Evolutionary conservation across 2,329 filamentous ascomycete species (phyloP).

Genomic region (Exophiala oligosperma): DNA sequence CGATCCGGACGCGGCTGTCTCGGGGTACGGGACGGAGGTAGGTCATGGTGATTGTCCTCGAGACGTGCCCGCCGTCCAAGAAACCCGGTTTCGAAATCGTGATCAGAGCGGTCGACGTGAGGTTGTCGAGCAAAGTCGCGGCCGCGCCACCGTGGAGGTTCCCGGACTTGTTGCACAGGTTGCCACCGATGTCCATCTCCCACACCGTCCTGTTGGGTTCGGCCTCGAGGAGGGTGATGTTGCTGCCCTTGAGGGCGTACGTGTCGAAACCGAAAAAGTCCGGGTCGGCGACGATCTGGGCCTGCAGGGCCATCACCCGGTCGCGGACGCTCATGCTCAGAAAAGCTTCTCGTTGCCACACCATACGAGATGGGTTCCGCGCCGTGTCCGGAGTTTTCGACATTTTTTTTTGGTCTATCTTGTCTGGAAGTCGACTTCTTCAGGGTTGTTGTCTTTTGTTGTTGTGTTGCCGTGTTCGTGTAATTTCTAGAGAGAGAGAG

Average conservation of each 20-base stretch:
- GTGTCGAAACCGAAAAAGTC: constrained; percentile 24
- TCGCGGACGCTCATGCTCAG: constrained; percentile 13
- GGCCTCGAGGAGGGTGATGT: constrained; percentile 15
- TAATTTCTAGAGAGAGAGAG: not conserved
- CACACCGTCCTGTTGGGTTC: constrained; percentile 18
- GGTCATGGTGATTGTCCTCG: constrained; percentile 25
- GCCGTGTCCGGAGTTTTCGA: not conserved
- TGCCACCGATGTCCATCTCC: constrained; percentile 15
- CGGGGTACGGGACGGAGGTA: constrained; percentile 22
- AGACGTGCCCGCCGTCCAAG: constrained; percentile 53
- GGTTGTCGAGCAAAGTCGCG: constrained; percentile 67
- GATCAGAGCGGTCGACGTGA: constrained; percentile 60
- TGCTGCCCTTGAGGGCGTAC: constrained; percentile 4
- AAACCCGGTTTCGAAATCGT: constrained; percentile 59
- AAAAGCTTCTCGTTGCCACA: constrained; percentile 11
- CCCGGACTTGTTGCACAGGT: constrained; percentile 24
- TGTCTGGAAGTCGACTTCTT: not conserved
- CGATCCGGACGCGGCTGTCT: constrained; percentile 15
- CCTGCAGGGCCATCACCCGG: constrained; percentile 14
- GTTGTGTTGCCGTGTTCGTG: too few species aligned
- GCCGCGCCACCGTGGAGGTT: constrained; percentile 45
- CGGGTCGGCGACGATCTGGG: constrained; percentile 13
- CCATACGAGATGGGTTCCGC: constrained; percentile 1
- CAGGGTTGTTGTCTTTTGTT: not conserved
- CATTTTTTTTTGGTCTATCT: not conserved